phyloP scores from a whole-genome alignment of 305 asterid genomes.

The Fraxinus greggii region DNA sequence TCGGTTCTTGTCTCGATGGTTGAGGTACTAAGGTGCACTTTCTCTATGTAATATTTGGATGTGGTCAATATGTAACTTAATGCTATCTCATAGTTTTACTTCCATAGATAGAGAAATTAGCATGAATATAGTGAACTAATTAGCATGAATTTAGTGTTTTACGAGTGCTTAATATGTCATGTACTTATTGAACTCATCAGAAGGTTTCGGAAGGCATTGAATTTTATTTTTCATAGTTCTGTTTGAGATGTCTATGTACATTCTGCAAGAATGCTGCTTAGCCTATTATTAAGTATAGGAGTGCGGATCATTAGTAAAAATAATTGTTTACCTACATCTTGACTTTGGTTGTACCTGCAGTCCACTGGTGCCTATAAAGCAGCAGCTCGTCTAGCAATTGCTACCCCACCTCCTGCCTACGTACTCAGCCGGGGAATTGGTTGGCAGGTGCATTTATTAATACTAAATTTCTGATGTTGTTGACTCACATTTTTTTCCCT shows the following conservation, averaged over 20 bases:
- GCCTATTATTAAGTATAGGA: not conserved
- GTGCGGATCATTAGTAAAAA: not conserved
- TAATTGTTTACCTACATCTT: not conserved
- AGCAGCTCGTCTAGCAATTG: conserved; percentile 97
- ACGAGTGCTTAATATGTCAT: not conserved
- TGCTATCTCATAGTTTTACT: not conserved
- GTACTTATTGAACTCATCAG: not conserved
- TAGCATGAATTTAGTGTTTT: no score
- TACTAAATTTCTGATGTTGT: not conserved
- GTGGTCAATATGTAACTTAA: not conserved
- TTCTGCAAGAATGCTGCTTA: not conserved
- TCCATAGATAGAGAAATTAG: not conserved
- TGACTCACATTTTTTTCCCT: not conserved
- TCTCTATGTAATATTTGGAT: not conserved
- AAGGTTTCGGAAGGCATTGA: not conserved
- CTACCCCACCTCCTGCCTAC: conserved; percentile 98
- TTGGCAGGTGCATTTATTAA: conserved; percentile 69
- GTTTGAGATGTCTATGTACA: not conserved
- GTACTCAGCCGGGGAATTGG: conserved; percentile 98
- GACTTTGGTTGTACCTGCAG: conserved; percentile 42
- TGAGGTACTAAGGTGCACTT: conserved; percentile 55
- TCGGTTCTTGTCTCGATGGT: conserved; percentile 98
- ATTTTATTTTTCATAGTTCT: not conserved
- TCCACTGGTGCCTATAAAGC: conserved; percentile 95
- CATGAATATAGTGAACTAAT: not conserved